These are phyloP conservation scores for Calvatia gigantea DNA, from an alignment of 768 basidiomycete genomes.

Conservation along the genomic window DNA sequence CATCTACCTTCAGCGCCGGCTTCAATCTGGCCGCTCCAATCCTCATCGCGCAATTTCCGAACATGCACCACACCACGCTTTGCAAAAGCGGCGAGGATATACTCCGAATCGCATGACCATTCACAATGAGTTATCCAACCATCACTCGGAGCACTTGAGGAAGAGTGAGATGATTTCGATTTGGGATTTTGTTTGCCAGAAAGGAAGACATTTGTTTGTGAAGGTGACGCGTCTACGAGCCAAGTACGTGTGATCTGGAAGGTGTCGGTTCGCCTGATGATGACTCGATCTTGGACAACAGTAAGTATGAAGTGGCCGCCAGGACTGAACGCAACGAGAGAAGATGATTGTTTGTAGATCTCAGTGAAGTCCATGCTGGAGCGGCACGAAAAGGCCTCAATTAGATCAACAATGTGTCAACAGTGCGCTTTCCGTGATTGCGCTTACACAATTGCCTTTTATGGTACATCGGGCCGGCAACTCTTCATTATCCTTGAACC, in stretches of 20 bases:
- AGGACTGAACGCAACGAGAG: conserved; percentile 79
- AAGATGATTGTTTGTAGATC: conserved; percentile 69
- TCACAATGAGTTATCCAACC: conserved; percentile 67
- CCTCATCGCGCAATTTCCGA: conserved; percentile 76
- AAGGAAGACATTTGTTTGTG: conserved; percentile 44
- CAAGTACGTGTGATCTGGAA: conserved; percentile 83
- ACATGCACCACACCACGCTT: conserved; percentile 70
- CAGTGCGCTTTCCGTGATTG: background rate
- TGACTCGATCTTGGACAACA: conserved; percentile 72
- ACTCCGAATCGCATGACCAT: conserved; percentile 90
- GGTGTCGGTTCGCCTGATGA: conserved; percentile 80
- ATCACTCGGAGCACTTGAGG: conserved; percentile 23
- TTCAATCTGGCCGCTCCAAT: conserved; percentile 75
- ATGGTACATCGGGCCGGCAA: background rate
- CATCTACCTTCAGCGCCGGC: conserved; percentile 66
- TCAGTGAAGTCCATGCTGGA: conserved; percentile 80
- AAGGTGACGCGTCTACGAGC: conserved; percentile 55
- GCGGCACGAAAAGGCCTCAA: background rate
- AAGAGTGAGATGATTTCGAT: conserved; percentile 20
- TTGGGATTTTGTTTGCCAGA: conserved; percentile 31
- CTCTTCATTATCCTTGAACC: background rate
- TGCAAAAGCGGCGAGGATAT: conserved; percentile 77
- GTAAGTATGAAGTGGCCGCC: conserved; percentile 86
- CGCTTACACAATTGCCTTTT: conserved; percentile 2
- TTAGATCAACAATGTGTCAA: background rate